phyloP scores from a whole-genome alignment of 2,329 filamentous ascomycete species.

The Nemania sp. region DNA sequence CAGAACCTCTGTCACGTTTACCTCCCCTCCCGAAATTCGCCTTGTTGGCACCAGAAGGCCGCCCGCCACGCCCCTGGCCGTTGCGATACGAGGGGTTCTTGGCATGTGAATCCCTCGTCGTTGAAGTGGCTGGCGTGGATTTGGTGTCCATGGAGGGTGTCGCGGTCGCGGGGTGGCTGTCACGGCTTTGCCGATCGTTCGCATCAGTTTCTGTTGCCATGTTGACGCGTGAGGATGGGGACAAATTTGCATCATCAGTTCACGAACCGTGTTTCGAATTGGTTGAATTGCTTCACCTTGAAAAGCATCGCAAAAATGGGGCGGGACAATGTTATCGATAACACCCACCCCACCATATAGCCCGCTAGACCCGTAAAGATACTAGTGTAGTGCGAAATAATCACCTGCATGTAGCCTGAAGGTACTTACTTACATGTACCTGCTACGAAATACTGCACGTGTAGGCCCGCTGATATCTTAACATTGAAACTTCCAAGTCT shows the following conservation, averaged over 20 bases:
- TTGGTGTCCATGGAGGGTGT: slow-evolving; percentile 6
- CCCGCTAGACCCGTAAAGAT: neutral
- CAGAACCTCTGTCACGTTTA: slow-evolving; percentile 27
- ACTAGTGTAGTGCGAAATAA: too few relatives aligned
- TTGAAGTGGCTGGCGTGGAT: slow-evolving; percentile 5
- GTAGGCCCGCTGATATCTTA: too few relatives aligned
- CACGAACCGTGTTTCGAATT: neutral
- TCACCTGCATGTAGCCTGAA: too few relatives aligned
- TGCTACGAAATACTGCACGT: too few relatives aligned
- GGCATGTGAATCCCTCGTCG: slow-evolving; percentile 14
- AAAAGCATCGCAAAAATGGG: neutral
- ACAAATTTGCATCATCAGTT: slow-evolving; percentile 17
- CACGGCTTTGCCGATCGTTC: slow-evolving; percentile 5
- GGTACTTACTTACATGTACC: too few relatives aligned
- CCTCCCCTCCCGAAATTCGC: slow-evolving; percentile 27
- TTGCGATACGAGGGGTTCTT: slow-evolving; percentile 16
- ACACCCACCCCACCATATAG: slow-evolving; percentile 7
- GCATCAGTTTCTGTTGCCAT: slow-evolving; percentile 22
- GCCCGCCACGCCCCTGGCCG: slow-evolving; percentile 26
- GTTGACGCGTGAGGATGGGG: neutral
- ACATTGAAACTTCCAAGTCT: too few relatives aligned
- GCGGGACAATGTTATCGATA: slow-evolving; percentile 23
- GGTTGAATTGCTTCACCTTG: too few relatives aligned
- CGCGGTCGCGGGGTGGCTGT: neutral
- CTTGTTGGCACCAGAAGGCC: slow-evolving; percentile 28